Base-by-base conservation (phyloP, 352 stramenopile genomes). In the Pythium chondricola region DNA sequence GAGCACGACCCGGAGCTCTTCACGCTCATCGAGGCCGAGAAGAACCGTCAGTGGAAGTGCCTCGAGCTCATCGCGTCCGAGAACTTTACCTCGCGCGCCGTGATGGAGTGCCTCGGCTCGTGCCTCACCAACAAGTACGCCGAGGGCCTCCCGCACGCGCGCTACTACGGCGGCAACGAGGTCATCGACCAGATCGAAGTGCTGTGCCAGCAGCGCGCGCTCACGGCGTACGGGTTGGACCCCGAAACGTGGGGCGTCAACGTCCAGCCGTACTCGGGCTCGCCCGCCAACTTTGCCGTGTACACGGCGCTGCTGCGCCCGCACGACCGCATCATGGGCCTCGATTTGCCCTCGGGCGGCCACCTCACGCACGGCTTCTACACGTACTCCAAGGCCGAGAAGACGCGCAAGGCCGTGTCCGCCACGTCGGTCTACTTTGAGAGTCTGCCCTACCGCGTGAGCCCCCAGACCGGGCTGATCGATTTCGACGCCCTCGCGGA, bases 351-450 rank as follows among this genome's bases (percentile, higher is more conserved):
- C 32, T 97, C 82, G 59, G 97, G 97, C 63, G 97, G 97, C 32
- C 97, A 99, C 75, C 75, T 99, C 45, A 99, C 97, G 20, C 97
- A 99, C 72, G 97, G 97, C 41, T 98, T 97, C 68, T 98, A 98
- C 86, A 98, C 95, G 45, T 94, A 95, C 74, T 94, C 83, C 26
- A 98, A 98, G 82, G 96, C 96, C 40, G 93, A 98, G 62, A 96
- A 95, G 49, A 97, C 85, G 30, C 76, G 93, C 40, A 99, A 99
- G 83, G 94, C 93, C 45, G 95, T 99, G 55, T 98, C 93, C 4
- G 97, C 96, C n/a, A 99, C 97, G 9, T 98, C 91, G n/a, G 95
- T 99, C 6, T 99, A 98, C 84, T 99, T 99, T 63, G 96, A 99
- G 76, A 97, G 81, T 37, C 80, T 99, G 54, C 96, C 96, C 14